Evolutionary conservation across 73 alveolate species (phyloP).

Genomic region (Paramecium caudatum): DNA sequence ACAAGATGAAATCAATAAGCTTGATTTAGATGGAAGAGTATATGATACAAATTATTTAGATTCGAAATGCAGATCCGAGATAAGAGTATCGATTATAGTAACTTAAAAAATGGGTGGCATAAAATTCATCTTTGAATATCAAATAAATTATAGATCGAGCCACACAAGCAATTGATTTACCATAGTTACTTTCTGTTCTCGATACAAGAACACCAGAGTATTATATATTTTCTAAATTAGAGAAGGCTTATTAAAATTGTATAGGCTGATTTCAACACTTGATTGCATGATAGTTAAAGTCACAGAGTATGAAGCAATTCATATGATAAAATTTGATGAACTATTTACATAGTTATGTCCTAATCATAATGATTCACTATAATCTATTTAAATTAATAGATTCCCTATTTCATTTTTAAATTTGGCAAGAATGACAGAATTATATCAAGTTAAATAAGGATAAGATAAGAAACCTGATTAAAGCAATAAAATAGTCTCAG

Average conservation of each 20-base stretch:
- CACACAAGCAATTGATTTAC: not conserved
- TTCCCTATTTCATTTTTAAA: not conserved
- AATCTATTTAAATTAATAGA: not conserved
- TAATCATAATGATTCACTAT: not conserved
- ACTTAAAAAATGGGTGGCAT: slow-evolving; percentile 43
- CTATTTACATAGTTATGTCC: slow-evolving; percentile 13
- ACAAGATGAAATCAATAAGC: slow-evolving; percentile 51
- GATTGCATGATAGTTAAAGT: slow-evolving; percentile 14
- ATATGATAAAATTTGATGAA: slow-evolving; percentile 55
- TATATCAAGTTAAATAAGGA: slow-evolving; percentile 25
- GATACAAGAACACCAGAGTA: slow-evolving; percentile 37
- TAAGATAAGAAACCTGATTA: no score
- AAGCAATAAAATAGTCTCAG: no score
- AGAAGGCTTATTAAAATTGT: slow-evolving; percentile 18
- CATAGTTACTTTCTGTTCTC: not conserved
- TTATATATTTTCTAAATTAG: not conserved
- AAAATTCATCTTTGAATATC: not conserved
- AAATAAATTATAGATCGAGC: not conserved
- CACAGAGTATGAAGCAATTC: slow-evolving; percentile 37
- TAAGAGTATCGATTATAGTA: slow-evolving; percentile 45
- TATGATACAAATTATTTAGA: not conserved
- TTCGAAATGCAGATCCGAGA: slow-evolving; percentile 47
- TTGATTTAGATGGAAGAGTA: slow-evolving; percentile 65
- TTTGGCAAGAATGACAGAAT: not conserved
- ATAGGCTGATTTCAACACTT: not conserved